Conservation (phyloP, 2,329 filamentous ascomycete genomes). For the Elsinoe necatrix region DNA sequence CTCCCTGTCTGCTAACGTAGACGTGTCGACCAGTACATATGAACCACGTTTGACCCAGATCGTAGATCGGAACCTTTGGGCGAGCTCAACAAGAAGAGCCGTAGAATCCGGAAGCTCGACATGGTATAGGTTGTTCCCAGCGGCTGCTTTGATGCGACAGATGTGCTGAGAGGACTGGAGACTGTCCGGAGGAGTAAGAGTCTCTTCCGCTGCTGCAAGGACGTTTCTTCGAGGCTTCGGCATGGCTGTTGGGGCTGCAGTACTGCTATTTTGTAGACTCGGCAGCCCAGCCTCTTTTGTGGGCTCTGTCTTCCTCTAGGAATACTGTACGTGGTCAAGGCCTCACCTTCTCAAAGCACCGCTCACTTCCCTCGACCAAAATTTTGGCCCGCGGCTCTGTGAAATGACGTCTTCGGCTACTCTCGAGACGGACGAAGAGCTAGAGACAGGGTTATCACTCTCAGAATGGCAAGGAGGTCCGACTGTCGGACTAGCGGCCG, state of each 20-base stretch:
- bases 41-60: constrained; percentile 89
- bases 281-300: neutral
- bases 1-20: constrained; percentile 54
- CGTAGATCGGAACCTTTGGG: constrained; percentile 76
- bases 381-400: neutral
- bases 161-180: constrained; percentile 52
- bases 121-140: constrained; percentile 82
- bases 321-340: no score
- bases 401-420: neutral
- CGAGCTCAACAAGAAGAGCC: constrained; percentile 68
- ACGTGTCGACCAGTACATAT: constrained; percentile 73
- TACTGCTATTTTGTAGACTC: neutral
- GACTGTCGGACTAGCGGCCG: neutral
- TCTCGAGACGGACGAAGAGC: neutral
- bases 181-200: constrained; percentile 50
- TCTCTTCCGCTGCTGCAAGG: constrained; percentile 67
- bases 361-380: neutral
- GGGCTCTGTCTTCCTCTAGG: no score
- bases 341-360: neutral
- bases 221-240: constrained; percentile 67
- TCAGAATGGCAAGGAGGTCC: neutral
- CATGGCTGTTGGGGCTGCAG: constrained; percentile 40
- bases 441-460: neutral
- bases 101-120: constrained; percentile 62
- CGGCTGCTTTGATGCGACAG: constrained; percentile 69